Evolutionary conservation across 225 moss, liverwort and hornwort species (phyloP).

Genomic region (Polytrichum formosum): DNA sequence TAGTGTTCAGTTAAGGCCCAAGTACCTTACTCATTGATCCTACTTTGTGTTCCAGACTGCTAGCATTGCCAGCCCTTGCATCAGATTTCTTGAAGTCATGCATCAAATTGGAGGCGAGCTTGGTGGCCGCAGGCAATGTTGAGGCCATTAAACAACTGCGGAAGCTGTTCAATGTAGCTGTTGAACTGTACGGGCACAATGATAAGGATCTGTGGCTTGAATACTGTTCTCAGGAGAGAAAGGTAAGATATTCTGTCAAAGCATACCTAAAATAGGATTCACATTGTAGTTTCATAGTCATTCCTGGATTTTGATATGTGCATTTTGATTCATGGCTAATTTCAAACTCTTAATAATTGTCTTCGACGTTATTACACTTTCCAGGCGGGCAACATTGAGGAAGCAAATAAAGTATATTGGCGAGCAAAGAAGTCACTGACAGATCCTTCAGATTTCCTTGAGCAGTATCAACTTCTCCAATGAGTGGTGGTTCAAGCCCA

Average conservation of each 20-base stretch:
- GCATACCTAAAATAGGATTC: too few relatives aligned
- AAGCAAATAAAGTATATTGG: constrained; percentile 81
- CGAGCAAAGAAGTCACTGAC: constrained; percentile 71
- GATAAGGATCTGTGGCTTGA: constrained; percentile 78
- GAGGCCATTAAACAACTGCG: constrained; percentile 55
- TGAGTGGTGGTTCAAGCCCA: not conserved
- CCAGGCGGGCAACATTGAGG: constrained; percentile 82
- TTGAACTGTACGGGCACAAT: constrained; percentile 53
- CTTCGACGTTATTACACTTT: not conserved
- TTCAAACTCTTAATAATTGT: not conserved
- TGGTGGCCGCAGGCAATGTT: constrained; percentile 24
- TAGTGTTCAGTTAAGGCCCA: not conserved
- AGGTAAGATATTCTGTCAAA: constrained; percentile 37
- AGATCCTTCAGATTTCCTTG: constrained; percentile 65
- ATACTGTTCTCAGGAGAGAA: constrained; percentile 67
- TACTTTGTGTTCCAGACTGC: constrained; percentile 40
- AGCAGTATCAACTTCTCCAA: constrained; percentile 49
- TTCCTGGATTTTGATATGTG: not conserved
- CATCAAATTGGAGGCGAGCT: constrained; percentile 55
- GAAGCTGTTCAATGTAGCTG: constrained; percentile 68
- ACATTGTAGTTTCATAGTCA: too few relatives aligned
- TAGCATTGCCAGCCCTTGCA: constrained; percentile 73
- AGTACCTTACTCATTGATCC: not conserved
- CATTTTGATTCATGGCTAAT: not conserved
- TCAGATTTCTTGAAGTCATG: constrained; percentile 62